These are phyloP conservation scores for Venturia effusa DNA, from an alignment of 2,329 filamentous ascomycete species.

Conservation along the genomic window DNA sequence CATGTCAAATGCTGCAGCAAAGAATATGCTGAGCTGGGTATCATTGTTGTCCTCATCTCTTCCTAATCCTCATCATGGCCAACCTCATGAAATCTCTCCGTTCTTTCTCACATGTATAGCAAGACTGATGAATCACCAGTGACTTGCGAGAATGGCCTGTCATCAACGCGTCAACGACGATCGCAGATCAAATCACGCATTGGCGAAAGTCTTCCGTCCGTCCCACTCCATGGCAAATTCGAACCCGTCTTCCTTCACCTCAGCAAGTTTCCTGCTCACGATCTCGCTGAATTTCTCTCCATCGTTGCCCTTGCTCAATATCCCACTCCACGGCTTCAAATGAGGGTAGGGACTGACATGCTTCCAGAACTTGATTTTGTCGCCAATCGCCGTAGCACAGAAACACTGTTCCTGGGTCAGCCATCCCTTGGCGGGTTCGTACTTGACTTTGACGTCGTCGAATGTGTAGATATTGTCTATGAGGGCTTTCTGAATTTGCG, in stretches of 20 bases:
- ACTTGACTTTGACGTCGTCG: neutral
- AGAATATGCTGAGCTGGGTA: neutral
- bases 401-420: neutral
- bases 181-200: neutral
- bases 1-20: neutral
- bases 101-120: neutral
- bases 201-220: neutral
- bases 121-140: neutral
- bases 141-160: neutral
- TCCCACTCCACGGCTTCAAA: neutral
- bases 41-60: neutral
- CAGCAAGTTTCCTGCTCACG: neutral
- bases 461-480: neutral
- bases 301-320: neutral
- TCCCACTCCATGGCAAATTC: neutral
- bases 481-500: neutral
- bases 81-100: neutral
- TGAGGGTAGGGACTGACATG: conserved; percentile 2
- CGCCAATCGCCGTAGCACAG: neutral
- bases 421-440: neutral
- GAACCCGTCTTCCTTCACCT: neutral
- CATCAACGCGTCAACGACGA: neutral
- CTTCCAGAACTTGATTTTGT: conserved; percentile 2
- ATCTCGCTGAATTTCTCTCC: neutral
- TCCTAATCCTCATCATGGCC: neutral